Conservation (phyloP, 257 asterid genomes). For the Striga asiatica region DNA sequence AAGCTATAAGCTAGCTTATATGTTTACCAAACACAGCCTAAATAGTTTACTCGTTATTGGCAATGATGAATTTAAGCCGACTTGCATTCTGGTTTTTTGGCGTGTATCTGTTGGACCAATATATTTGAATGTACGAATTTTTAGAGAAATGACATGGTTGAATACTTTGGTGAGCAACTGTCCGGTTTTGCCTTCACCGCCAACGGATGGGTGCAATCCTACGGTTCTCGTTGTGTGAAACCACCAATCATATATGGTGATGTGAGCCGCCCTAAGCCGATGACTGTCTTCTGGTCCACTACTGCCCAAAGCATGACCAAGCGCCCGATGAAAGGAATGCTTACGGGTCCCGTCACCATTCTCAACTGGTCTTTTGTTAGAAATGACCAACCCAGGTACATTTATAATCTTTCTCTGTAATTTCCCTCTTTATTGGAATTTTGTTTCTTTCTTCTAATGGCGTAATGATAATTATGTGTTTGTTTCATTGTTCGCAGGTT, state of each 20-base stretch:
- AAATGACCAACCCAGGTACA: conserved; percentile 90
- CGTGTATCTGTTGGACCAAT: neutral
- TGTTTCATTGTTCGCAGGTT: too few relatives aligned
- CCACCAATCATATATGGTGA: conserved; percentile 98
- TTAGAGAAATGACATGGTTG: conserved; percentile 97
- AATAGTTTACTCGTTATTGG: neutral
- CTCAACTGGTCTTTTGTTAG: conserved; percentile 97
- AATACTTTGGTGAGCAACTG: conserved; percentile 95
- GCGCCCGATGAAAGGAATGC: conserved; percentile 99
- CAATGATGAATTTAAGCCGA: neutral
- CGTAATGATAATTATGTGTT: too few relatives aligned
- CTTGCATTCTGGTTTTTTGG: neutral
- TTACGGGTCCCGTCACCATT: conserved; percentile 95
- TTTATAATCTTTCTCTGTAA: too few relatives aligned
- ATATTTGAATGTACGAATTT: conserved; percentile 12
- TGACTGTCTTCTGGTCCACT: conserved; percentile 97
- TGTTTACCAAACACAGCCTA: too few relatives aligned
- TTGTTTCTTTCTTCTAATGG: too few relatives aligned
- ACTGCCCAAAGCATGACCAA: conserved; percentile 91
- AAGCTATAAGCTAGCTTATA: too few relatives aligned
- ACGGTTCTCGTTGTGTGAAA: conserved; percentile 97
- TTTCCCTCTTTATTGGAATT: too few relatives aligned
- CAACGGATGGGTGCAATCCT: conserved; percentile 95
- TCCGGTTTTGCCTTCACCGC: conserved; percentile 96
- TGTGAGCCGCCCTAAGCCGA: conserved; percentile 94